Base-by-base conservation (phyloP, 75 land plant genomes). In the Chamaecyparis obtusa region DNA sequence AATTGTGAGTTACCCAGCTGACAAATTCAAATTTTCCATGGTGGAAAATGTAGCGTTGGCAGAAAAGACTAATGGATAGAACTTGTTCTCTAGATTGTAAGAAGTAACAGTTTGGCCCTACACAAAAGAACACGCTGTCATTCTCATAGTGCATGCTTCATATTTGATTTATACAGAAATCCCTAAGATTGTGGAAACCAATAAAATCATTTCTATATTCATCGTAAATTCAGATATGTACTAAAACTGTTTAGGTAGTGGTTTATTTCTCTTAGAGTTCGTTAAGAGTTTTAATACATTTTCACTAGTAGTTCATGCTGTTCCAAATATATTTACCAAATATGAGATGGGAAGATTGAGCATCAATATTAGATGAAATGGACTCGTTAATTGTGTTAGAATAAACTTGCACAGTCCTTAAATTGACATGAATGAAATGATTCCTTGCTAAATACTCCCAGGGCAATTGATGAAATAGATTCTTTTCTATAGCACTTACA, bases 101-200 rank as follows among this genome's bases (percentile, higher is more conserved):
- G 93, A 89, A n/a, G 98, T 91, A 24, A 94, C 90, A 32, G 91
- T 87, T 88, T 93, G 88, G 24, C 95, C 96, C 95, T 96, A 90
- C 57, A 84, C 54, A 71, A 83, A 83, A 27, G 30, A 83, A 49
- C 30, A 55, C 51, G 30, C 9, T 33, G 13, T 74, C 13, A 32
- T 74, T 74, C 16, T 64, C n/a, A 17, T 57, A 57, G 64, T 57
- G 24, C 24, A 57, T 57, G 64, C 24, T 57, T 57, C 24, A 4
- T 57, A 64, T 24, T 24, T 64, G n/a, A 21, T 64, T 64, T 64
- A 39, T 64, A 5, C 5, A 64, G 0, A 64, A 60, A 64, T 24
- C 69, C 1, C n/a, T 64, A 24, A 64, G 69, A 60, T 64, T 24
- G 69, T 64, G n/a, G 69, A 57, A 64, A 64, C n/a, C 69, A 64